Conservation (phyloP, 768 basidiomycete genomes). For the Podaxis carcinomalis region DNA sequence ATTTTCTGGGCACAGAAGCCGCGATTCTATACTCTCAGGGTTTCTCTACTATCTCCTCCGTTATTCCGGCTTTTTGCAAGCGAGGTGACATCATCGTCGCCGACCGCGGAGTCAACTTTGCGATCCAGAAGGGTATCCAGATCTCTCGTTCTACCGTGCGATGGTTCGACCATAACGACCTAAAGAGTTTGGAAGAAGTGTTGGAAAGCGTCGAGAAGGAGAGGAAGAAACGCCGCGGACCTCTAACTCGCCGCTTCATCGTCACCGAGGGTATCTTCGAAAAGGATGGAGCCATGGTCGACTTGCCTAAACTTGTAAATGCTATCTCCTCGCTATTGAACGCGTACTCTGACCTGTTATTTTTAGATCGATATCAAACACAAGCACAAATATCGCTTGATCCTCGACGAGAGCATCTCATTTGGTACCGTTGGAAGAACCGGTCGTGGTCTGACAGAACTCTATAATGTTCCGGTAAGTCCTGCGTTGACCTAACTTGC, state of each 20-base stretch:
- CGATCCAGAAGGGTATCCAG: conserved; percentile 93
- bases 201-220: conserved; percentile 84
- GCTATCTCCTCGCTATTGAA: background rate
- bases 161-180: conserved; percentile 97
- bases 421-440: conserved; percentile 92
- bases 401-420: conserved; percentile 91
- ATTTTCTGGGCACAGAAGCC: conserved; percentile 85
- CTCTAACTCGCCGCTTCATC: conserved; percentile 89
- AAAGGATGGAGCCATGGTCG: conserved; percentile 87
- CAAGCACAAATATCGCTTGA: conserved; percentile 93
- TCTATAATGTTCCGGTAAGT: conserved; percentile 88
- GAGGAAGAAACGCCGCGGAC: conserved; percentile 73
- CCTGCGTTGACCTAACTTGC: background rate
- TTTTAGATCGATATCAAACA: conserved; percentile 85
- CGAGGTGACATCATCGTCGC: conserved; percentile 98
- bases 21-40: conserved; percentile 93
- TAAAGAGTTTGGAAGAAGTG: conserved; percentile 86
- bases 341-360: background rate
- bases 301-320: conserved; percentile 87
- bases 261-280: conserved; percentile 97
- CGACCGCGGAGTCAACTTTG: conserved; percentile 93
- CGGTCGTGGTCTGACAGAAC: conserved; percentile 91
- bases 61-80: conserved; percentile 97
- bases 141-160: conserved; percentile 88
- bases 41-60: conserved; percentile 87